phyloP scores from a whole-genome alignment of 108 stramenopile species.

The Skeletonema tropicum region DNA sequence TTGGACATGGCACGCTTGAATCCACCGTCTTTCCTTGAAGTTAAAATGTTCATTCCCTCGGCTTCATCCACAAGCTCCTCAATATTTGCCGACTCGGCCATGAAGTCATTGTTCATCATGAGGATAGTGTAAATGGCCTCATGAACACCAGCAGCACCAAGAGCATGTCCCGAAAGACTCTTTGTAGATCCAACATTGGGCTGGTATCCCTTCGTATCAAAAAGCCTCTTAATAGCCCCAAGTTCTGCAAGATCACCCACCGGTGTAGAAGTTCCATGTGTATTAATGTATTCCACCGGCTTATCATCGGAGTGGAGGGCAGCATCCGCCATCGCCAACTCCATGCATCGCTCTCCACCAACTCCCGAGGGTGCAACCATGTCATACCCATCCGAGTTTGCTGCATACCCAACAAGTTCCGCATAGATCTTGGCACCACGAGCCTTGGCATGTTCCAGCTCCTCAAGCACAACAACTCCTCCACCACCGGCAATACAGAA shows the following conservation, averaged over 20 bases:
- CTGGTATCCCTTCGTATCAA: slow-evolving; percentile 85
- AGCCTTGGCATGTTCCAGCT: slow-evolving; percentile 94
- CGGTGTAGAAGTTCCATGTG: slow-evolving; percentile 99
- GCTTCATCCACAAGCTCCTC: slow-evolving; percentile 89
- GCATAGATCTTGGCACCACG: slow-evolving; percentile 97
- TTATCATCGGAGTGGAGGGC: slow-evolving; percentile 63
- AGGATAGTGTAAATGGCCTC: slow-evolving; percentile 96
- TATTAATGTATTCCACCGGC: slow-evolving; percentile 95
- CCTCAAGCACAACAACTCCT: slow-evolving; percentile 95
- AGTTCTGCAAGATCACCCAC: slow-evolving; percentile 95
- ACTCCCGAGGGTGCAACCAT: slow-evolving; percentile 98
- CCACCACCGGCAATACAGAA: slow-evolving; percentile 99
- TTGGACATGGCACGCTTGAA: slow-evolving; percentile 96
- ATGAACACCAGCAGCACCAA: slow-evolving; percentile 98
- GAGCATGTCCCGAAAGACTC: slow-evolving; percentile 94
- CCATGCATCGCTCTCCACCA: slow-evolving; percentile 94
- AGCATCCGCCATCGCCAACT: slow-evolving; percentile 88
- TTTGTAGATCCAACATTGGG: slow-evolving; percentile 96
- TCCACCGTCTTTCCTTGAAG: slow-evolving; percentile 87
- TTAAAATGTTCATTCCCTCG: slow-evolving; percentile 93
- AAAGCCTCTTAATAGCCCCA: slow-evolving; percentile 90
- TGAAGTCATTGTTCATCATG: slow-evolving; percentile 94
- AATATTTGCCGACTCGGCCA: slow-evolving; percentile 94
- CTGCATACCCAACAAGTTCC: slow-evolving; percentile 95
- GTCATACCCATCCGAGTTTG: slow-evolving; percentile 99